Conservation (phyloP, 441 rosid genomes). For the Jatropha multifida region DNA sequence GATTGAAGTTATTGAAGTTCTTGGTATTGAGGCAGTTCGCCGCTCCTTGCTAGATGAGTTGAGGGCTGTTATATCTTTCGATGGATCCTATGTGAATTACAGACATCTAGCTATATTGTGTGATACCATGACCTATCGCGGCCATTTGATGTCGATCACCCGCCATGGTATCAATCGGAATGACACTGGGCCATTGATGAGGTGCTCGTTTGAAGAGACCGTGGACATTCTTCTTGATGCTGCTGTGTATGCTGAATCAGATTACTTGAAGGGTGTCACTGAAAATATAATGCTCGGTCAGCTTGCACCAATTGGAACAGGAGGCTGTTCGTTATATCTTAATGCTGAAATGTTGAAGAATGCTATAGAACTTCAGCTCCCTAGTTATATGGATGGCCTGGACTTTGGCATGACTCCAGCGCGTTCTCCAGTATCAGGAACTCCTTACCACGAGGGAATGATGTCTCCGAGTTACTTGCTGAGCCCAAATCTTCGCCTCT, state of each 20-base stretch:
- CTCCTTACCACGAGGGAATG: conserved; percentile 93
- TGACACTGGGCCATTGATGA: conserved; percentile 98
- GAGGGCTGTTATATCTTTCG: conserved; percentile 94
- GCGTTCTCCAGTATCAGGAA: conserved; percentile 78
- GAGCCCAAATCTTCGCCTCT: conserved; percentile 79
- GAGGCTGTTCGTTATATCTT: conserved; percentile 82
- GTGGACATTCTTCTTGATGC: conserved; percentile 98
- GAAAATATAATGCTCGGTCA: conserved; percentile 98
- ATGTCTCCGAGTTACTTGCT: conserved; percentile 88
- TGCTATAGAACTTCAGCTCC: conserved; percentile 97
- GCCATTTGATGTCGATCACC: conserved; percentile 98
- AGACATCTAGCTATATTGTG: conserved; percentile 95
- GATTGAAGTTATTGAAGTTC: conserved; percentile 94
- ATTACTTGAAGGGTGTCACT: conserved; percentile 84
- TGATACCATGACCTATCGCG: conserved; percentile 99
- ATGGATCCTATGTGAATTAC: conserved; percentile 95
- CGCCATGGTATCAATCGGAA: conserved; percentile 98
- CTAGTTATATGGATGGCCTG: conserved; percentile 91
- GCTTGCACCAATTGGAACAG: conserved; percentile 97
- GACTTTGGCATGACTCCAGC: conserved; percentile 93
- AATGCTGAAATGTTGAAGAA: conserved; percentile 98
- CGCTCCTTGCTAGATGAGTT: conserved; percentile 89
- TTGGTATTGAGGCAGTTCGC: conserved; percentile 97
- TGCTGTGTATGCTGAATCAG: conserved; percentile 92
- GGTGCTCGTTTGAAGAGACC: conserved; percentile 99